A percentile compares a stretch with the other conserved stretches of the same genome.
These are phyloP conservation scores for Beauveria medogensis DNA, from an alignment of 2,329 filamentous ascomycete genomes.

Conservation along the genomic window DNA sequence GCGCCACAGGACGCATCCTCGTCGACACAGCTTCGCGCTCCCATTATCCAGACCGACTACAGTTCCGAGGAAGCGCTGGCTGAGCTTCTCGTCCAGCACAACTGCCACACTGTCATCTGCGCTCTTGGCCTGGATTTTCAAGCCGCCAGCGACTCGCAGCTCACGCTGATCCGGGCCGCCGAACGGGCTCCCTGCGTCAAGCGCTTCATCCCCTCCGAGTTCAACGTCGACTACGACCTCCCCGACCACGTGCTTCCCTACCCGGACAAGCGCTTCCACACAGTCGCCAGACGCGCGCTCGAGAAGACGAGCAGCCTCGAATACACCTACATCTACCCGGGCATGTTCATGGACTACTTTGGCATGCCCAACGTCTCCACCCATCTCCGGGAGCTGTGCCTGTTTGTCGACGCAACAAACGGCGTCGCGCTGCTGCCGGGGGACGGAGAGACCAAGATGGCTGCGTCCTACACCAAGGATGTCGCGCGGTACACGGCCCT, in stretches of 20 bases:
- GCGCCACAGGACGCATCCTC: background rate
- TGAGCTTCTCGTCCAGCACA: conserved; percentile 15
- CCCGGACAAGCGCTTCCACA: conserved; percentile 24
- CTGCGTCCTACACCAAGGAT: conserved; percentile 24
- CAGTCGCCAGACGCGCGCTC: conserved; percentile 20
- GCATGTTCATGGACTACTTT: conserved; percentile 31
- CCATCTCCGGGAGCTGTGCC: conserved; percentile 20
- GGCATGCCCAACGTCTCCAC: conserved; percentile 21
- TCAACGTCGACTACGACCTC: conserved; percentile 29
- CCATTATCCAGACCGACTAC: conserved; percentile 23
- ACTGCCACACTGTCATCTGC: conserved; percentile 25
- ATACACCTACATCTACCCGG: conserved; percentile 26
- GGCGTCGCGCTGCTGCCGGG: conserved; percentile 21
- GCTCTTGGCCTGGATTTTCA: conserved; percentile 24
- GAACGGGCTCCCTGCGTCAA: conserved; percentile 21
- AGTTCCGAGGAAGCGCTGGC: conserved; percentile 16
- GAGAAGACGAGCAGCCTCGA: conserved; percentile 25
- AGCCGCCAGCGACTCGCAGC: conserved; percentile 22
- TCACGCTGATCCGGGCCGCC: conserved; percentile 26
- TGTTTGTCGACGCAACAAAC: conserved; percentile 22
- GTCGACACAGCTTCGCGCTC: background rate
- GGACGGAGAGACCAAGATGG: conserved; percentile 24
- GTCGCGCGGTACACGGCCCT: conserved; percentile 22
- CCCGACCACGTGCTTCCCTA: conserved; percentile 25
- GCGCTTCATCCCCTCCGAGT: conserved; percentile 31